Percentiles rank a stretch among this genome's conserved stretches.
phyloP scores from a whole-genome alignment of 768 basidiomycete genomes.

The Tricholoma terreum region DNA sequence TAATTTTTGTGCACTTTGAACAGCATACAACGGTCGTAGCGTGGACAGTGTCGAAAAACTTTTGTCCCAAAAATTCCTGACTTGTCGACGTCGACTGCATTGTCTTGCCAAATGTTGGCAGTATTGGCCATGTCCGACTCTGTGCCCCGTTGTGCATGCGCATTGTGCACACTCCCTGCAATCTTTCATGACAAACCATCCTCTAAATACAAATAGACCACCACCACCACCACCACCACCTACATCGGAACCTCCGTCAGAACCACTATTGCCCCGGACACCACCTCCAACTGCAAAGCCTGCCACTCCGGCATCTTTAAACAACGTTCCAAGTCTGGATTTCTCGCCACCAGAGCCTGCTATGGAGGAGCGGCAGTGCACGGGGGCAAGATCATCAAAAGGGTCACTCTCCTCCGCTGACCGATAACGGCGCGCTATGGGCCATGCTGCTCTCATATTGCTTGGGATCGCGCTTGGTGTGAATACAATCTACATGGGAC shows the following conservation, averaged over 20 bases:
- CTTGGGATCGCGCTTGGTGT: slow-evolving; percentile 55
- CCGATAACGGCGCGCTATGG: slow-evolving; percentile 55
- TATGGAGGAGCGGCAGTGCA: slow-evolving; percentile 44
- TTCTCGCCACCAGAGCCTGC: slow-evolving; percentile 54
- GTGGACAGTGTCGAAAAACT: no score
- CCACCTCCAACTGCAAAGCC: slow-evolving; percentile 14
- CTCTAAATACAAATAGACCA: slow-evolving; percentile 13
- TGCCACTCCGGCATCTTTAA: slow-evolving; percentile 18
- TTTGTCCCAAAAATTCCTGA: background rate
- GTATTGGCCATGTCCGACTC: slow-evolving; percentile 33
- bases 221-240: background rate
- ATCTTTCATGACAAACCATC: slow-evolving; percentile 32
- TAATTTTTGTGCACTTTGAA: no score
- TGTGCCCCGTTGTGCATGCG: slow-evolving; percentile 31
- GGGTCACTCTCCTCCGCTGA: slow-evolving; percentile 80
- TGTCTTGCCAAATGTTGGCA: slow-evolving; percentile 8
- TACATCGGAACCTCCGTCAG: background rate
- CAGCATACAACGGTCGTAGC: no score
- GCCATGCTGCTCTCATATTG: slow-evolving; percentile 51
- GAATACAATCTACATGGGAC: slow-evolving; percentile 64
- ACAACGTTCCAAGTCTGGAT: slow-evolving; percentile 53
- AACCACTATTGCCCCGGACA: slow-evolving; percentile 15
- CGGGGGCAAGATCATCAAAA: slow-evolving; percentile 76
- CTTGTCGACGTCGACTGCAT: no score
- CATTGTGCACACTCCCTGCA: slow-evolving; percentile 31